A percentile compares a stretch with the other conserved stretches of the same genome.
These are phyloP conservation scores for Diaporthe sp. DNA, from an alignment of 2,329 filamentous ascomycete species.

Conservation along the genomic window DNA sequence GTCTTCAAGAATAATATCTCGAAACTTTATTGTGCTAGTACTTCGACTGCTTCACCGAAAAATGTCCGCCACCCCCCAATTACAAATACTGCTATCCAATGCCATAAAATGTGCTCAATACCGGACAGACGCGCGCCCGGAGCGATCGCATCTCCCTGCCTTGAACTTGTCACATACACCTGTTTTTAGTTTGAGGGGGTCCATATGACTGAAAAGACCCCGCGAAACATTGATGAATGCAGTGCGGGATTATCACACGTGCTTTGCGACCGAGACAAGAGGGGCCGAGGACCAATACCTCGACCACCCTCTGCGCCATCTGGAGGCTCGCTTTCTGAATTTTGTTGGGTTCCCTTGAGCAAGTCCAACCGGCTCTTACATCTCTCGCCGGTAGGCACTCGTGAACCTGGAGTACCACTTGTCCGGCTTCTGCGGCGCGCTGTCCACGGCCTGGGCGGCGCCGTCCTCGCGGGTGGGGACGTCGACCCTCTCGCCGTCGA, in stretches of 20 bases:
- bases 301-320: background rate
- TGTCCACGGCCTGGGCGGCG: background rate
- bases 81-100: conserved; percentile 22
- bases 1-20: background rate
- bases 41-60: background rate
- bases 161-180: background rate
- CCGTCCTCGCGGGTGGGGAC: conserved; percentile 21
- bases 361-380: background rate
- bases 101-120: conserved; percentile 1
- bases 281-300: background rate
- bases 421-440: background rate
- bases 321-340: background rate
- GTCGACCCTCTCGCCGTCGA: conserved; percentile 35
- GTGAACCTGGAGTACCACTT: conserved; percentile 31
- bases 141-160: background rate
- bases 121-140: background rate
- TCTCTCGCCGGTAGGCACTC: conserved; percentile 12
- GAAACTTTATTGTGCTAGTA: background rate
- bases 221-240: background rate
- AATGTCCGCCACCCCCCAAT: background rate
- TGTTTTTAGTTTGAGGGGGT: background rate
- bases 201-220: background rate
- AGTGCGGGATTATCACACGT: background rate
- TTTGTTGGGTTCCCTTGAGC: background rate
- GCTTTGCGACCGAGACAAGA: background rate